phyloP scores from a whole-genome alignment of 345 rosid genomes.

The Melaleuca alternifolia region DNA sequence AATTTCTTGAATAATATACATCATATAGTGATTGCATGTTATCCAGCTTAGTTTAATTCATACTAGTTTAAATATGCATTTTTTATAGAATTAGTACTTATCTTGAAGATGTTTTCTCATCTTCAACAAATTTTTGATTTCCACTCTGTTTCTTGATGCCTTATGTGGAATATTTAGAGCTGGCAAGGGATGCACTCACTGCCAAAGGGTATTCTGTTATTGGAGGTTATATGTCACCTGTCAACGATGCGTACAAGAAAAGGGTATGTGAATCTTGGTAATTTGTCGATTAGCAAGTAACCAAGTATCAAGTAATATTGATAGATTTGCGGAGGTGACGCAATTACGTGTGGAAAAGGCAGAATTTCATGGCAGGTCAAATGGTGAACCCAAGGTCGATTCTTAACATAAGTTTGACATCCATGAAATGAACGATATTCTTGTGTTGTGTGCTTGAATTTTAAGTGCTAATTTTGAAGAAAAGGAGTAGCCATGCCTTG shows the following conservation, averaged over 20 bases:
- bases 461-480: neutral
- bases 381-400: neutral
- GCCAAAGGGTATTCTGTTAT: slow-evolving; percentile 57
- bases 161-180: slow-evolving; percentile 34
- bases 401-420: neutral
- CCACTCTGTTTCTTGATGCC: neutral
- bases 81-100: neutral
- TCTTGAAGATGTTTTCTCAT: neutral
- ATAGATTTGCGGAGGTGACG: neutral
- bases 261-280: slow-evolving; percentile 21
- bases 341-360: neutral
- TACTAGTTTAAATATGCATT: neutral
- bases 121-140: neutral
- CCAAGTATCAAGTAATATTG: neutral
- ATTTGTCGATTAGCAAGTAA: neutral
- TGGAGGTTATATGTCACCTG: slow-evolving; percentile 94
- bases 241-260: slow-evolving; percentile 78
- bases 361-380: neutral
- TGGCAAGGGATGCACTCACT: slow-evolving; percentile 71
- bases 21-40: neutral
- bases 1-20: neutral
- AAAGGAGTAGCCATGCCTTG: neutral
- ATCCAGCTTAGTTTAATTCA: neutral
- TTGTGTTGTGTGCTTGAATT: neutral
- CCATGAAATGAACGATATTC: neutral